Percentiles rank a stretch among this genome's conserved stretches.
These are phyloP conservation scores for Arabidopsis hybrid DNA, from an alignment of 441 rosid species.

Conservation along the genomic window DNA sequence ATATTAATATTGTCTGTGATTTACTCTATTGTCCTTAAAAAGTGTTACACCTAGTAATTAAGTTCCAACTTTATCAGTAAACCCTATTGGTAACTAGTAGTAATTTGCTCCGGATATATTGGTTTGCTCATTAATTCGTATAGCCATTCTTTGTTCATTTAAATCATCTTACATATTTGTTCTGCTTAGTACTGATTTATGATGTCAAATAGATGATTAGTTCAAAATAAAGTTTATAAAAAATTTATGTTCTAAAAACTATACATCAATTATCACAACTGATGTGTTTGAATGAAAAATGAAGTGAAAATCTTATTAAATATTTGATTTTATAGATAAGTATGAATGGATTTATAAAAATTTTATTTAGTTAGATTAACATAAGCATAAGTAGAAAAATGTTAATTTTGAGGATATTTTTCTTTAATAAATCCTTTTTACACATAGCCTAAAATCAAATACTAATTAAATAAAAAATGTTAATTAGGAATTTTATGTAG, in stretches of 20 bases:
- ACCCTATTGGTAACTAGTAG: slow-evolving; percentile 1
- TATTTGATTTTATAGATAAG: neutral
- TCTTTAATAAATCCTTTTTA: neutral
- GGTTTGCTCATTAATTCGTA: neutral
- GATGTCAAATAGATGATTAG: neutral
- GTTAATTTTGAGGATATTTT: neutral
- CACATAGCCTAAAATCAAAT: neutral
- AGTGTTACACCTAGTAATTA: slow-evolving; percentile 21
- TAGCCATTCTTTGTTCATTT: neutral
- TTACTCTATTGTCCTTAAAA: slow-evolving; percentile 11
- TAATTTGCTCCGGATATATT: neutral
- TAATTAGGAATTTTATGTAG: neutral
- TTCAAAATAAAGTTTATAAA: neutral
- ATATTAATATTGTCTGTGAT: slow-evolving; percentile 15
- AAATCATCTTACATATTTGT: neutral
- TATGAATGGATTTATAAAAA: neutral
- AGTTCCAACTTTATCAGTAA: slow-evolving; percentile 16
- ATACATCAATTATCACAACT: neutral
- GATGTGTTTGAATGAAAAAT: slow-evolving; percentile 2
- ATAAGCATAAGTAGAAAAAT: neutral
- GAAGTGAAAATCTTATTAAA: neutral
- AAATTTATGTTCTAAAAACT: neutral
- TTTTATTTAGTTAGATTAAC: neutral
- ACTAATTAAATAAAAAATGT: neutral
- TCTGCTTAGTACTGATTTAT: neutral